Evolutionary conservation across 225 moss, liverwort and hornwort genomes (phyloP), one percentile per base, ranked within the genome.

Genomic region (Bryoerythrophyllum caledonicum): DNA sequence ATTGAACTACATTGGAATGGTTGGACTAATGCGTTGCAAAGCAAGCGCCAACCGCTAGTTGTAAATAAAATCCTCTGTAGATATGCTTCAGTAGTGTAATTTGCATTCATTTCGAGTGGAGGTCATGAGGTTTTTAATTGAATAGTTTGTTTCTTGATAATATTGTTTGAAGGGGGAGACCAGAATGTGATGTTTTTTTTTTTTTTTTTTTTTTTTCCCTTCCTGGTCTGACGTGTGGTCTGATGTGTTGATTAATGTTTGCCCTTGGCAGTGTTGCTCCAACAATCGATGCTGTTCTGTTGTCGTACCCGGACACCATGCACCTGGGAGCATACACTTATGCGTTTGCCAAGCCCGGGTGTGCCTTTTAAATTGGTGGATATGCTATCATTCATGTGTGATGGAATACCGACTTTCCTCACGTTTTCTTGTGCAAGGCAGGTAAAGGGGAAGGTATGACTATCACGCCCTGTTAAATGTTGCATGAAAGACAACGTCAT

Each of bases 321-420:
- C 99, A 99, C 83, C 85, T 99, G 71, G 99, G 99, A 80, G 99
- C 93, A 48, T 88, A 91, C 57, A 90, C 99, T 4, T 99, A 99
- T 61, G 99, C 99, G 16, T 90, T 90, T 68, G 91, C 93, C 56
- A 99, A 95, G 85, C 93, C 95, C 66, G 95, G 95, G 49, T n/a
- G n/a, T n/a, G n/a, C n/a, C n/a, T n/a, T n/a, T n/a, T n/a, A n/a
- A n/a, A n/a, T n/a, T n/a, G n/a, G n/a, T n/a, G n/a, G n/a, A n/a
- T n/a, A n/a, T n/a, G n/a, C n/a, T n/a, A n/a, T n/a, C n/a, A n/a
- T n/a, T n/a, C n/a, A n/a, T n/a, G n/a, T n/a, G n/a, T n/a, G n/a
- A n/a, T n/a, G n/a, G n/a, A n/a, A n/a, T n/a, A n/a, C n/a, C n/a
- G n/a, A n/a, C n/a, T n/a, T n/a, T n/a, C n/a, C n/a, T n/a, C n/a